Conservation (phyloP, 805 yeast genomes). For the Dipodascopsis uninucleata region DNA sequence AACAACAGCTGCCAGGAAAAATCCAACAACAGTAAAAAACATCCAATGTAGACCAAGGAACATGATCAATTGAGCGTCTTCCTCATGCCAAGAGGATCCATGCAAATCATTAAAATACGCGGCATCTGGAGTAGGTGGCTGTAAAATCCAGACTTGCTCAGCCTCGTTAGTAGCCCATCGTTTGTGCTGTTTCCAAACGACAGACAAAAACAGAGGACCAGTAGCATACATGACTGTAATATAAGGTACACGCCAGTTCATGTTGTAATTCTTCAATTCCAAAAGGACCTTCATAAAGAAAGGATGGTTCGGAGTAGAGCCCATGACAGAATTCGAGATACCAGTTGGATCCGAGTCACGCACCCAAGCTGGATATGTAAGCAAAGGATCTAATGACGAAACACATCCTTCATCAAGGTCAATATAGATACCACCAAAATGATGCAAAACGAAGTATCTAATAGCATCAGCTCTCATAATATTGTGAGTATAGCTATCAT, state of each 20-base stretch:
- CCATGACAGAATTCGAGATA: conserved; percentile 90
- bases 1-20: conserved; percentile 44
- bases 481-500: conserved; percentile 72
- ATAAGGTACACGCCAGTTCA: conserved; percentile 81
- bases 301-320: conserved; percentile 80
- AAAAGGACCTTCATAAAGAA: conserved; percentile 71
- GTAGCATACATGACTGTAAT: conserved; percentile 90
- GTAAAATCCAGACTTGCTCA: conserved; percentile 63
- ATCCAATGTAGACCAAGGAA: conserved; percentile 70
- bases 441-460: conserved; percentile 75
- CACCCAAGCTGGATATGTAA: conserved; percentile 79
- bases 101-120: conserved; percentile 62
- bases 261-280: conserved; percentile 57
- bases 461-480: conserved; percentile 90
- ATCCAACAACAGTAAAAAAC: conserved; percentile 67
- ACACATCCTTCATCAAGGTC: conserved; percentile 89
- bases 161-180: conserved; percentile 61
- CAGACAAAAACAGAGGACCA: conserved; percentile 83
- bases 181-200: conserved; percentile 82
- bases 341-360: conserved; percentile 89
- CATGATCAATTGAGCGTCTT: conserved; percentile 78
- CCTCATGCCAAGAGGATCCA: conserved; percentile 92
- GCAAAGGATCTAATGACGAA: conserved; percentile 71
- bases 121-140: conserved; percentile 59
- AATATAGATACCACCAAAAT: conserved; percentile 85